Evolutionary conservation across 2,329 filamentous ascomycete species (phyloP), one percentile per base, ranked within the genome.

Genomic region (Diplodia corticola): DNA sequence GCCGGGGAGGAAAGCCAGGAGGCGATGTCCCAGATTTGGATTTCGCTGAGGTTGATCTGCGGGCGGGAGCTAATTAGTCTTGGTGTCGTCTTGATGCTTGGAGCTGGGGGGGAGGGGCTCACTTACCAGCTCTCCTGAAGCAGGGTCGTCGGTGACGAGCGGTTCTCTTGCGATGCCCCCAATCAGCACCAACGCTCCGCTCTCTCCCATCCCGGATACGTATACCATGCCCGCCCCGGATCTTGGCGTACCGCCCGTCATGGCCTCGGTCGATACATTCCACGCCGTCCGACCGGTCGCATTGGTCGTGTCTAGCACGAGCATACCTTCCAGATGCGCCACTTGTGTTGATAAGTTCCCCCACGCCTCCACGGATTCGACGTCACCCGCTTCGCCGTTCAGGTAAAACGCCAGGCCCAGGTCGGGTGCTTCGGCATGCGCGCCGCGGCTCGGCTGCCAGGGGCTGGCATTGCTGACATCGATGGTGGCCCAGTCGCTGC

Each of bases 341-440:
- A 26, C 33, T 17, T 26, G 53, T 13, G 53, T 57, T 13, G 53
- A 57, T 4, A 57, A 12, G 28, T 57, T 57, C 9, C 53, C 53
- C 53, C 53, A 57, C 20, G 44, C 53, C 5, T 24, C 20, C 20
- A 57, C n/a, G 5, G 53, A 57, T 24, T 20, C n/a, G 15, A 57
- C 15, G 22, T 12, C 13, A 5, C 53, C 53, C 12, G 53, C 30
- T 49, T 76, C 72, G 1, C 79, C 79, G 67, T 79, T 79, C 15
- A 80, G 70, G 66, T 77, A 81, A 63, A 80, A 80, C 2, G 70
- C 77, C 4, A 79, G 67, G 9, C 75, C 73, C 44, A 74, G 74
- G 49, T 78, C 75, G 22, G 74, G 70, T 9, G 77, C 76, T 66
- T 80, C 78, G 20, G 78, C 71, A 60, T 69, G 74, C 24, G 76